These are phyloP conservation scores for Dinochytrium kinnereticum DNA, from an alignment of 371 early-diverging fungal species.

Conservation along the genomic window DNA sequence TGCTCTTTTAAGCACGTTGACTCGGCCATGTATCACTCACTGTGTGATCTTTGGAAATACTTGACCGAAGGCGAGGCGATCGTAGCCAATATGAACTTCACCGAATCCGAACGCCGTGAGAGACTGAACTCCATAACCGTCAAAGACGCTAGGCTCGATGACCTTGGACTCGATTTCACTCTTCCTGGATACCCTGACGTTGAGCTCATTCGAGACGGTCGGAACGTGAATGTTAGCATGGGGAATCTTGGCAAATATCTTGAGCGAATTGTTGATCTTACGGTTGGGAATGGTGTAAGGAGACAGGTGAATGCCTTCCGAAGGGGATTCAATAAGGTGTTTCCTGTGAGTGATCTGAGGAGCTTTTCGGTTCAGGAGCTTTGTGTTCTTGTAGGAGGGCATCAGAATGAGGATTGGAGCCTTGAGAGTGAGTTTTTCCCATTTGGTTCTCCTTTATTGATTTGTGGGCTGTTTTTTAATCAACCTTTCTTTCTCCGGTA, in stretches of 20 bases:
- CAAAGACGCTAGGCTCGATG: slow-evolving; percentile 57
- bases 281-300: slow-evolving; percentile 75
- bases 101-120: slow-evolving; percentile 22
- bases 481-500: slow-evolving; percentile 26
- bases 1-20: slow-evolving; percentile 63
- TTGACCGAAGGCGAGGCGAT: slow-evolving; percentile 58
- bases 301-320: slow-evolving; percentile 78
- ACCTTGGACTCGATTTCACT: slow-evolving; percentile 81
- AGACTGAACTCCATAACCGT: slow-evolving; percentile 40
- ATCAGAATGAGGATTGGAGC: slow-evolving; percentile 82
- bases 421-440: slow-evolving; percentile 60
- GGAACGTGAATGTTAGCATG: slow-evolving; percentile 69
- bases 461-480: slow-evolving; percentile 15
- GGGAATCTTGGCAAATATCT: slow-evolving; percentile 80
- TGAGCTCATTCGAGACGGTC: slow-evolving; percentile 61
- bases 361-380: slow-evolving; percentile 78
- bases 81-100: slow-evolving; percentile 52
- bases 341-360: slow-evolving; percentile 69
- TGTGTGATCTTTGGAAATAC: slow-evolving; percentile 66
- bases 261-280: slow-evolving; percentile 66
- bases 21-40: slow-evolving; percentile 69
- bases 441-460: slow-evolving; percentile 16
- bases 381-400: slow-evolving; percentile 61
- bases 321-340: slow-evolving; percentile 79
- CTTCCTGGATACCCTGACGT: slow-evolving; percentile 73